phyloP scores from a whole-genome alignment of 2,329 filamentous ascomycete genomes.

The Dichotomopilus funicola region DNA sequence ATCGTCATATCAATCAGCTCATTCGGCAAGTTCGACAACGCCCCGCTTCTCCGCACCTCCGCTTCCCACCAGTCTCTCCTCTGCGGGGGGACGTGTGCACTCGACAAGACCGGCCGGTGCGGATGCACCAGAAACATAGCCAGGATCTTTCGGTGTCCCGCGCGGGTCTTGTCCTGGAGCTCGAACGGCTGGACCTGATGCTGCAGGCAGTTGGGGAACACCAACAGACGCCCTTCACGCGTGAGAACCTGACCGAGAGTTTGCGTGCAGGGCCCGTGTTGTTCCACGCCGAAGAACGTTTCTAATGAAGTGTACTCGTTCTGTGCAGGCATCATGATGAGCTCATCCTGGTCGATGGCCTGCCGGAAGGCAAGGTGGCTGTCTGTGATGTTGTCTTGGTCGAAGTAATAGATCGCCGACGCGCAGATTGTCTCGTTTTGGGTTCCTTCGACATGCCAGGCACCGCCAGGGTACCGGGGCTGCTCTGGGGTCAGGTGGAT shows the following conservation, averaged over 20 bases:
- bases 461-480: conserved; percentile 45
- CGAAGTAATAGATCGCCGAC: conserved; percentile 57
- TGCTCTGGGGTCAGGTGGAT: conserved; percentile 55
- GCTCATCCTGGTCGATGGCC: conserved; percentile 28
- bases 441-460: conserved; percentile 50
- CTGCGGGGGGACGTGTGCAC: conserved; percentile 13
- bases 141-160: conserved; percentile 54
- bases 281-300: conserved; percentile 31
- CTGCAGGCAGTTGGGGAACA: conserved; percentile 50
- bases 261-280: conserved; percentile 33
- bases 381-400: conserved; percentile 52
- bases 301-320: conserved; percentile 30
- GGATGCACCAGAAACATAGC: conserved; percentile 58
- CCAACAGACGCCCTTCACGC: conserved; percentile 41
- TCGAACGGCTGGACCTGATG: conserved; percentile 47
- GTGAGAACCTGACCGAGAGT: conserved; percentile 43
- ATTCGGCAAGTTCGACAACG: conserved; percentile 16
- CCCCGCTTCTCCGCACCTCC: conserved; percentile 5
- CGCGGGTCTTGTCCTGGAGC: conserved; percentile 43
- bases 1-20: conserved; percentile 26
- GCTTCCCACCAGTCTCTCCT: conserved; percentile 17
- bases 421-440: conserved; percentile 59
- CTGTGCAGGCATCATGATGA: conserved; percentile 28
- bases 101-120: conserved; percentile 34
- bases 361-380: conserved; percentile 46